phyloP scores from a whole-genome alignment of 768 basidiomycete species.

The Collybiopsis luxurians region DNA sequence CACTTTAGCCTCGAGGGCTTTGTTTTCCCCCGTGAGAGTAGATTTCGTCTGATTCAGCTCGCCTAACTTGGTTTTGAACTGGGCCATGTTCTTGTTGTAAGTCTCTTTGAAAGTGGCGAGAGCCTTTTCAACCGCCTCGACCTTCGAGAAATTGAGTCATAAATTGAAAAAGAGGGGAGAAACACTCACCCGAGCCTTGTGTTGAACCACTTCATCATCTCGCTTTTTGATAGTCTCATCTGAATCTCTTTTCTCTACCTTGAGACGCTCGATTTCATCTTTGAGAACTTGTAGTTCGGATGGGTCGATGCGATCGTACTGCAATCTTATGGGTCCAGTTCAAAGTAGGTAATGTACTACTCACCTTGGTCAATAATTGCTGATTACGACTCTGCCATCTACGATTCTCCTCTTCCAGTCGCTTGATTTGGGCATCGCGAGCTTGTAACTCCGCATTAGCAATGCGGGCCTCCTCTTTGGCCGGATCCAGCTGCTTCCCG shows the following conservation, averaged over 20 bases:
- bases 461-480: conserved; percentile 64
- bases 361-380: conserved; percentile 78
- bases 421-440: conserved; percentile 59
- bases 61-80: conserved; percentile 25
- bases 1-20: conserved; percentile 35
- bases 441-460: conserved; percentile 76
- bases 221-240: conserved; percentile 24
- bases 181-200: conserved; percentile 28
- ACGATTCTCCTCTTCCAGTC: conserved; percentile 73
- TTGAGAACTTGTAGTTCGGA: conserved; percentile 78
- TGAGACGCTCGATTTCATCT: conserved; percentile 62
- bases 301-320: conserved; percentile 90
- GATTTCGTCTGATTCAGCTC: conserved; percentile 34
- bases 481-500: conserved; percentile 66
- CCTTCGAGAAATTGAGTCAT: conserved; percentile 23
- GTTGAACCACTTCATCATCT: conserved; percentile 23
- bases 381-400: conserved; percentile 84
- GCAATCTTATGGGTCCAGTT: neutral
- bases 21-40: conserved; percentile 34
- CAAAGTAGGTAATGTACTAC: neutral
- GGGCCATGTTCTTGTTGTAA: conserved; percentile 20
- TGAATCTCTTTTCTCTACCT: conserved; percentile 30
- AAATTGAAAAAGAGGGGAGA: conserved; percentile 8
- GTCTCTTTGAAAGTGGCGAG: conserved; percentile 32
- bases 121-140: conserved; percentile 39